Percentiles rank a stretch among this genome's conserved stretches.
Evolutionary conservation across 345 rosid genomes (phyloP).

Genomic region (thale cress (Arabidopsis thaliana)): TAIR10.1 NC_003070.9:4099001-4099500

Average conservation of each 20-base stretch:
- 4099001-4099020: not conserved
- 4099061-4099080: not conserved
- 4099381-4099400: not conserved
- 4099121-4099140: slow-evolving; percentile 36
- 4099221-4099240: not conserved
- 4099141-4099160: slow-evolving; percentile 6
- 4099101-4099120: slow-evolving; percentile 35
- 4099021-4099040: not conserved
- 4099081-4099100: not conserved
- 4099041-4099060: not conserved
- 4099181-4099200: not conserved
- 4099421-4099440: not conserved
- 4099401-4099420: not conserved
- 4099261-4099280: not conserved
- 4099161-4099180: not conserved
- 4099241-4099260: not conserved
- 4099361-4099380: too few relatives aligned
- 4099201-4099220: not conserved
- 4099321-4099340: not conserved
- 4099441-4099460: not conserved
- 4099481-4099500: not conserved
- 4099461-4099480: not conserved
- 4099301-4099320: not conserved
- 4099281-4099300: not conserved
- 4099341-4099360: too few relatives aligned